phyloP scores from a whole-genome alignment of 345 rosid genomes.

The Odontarrhena argentea region DNA sequence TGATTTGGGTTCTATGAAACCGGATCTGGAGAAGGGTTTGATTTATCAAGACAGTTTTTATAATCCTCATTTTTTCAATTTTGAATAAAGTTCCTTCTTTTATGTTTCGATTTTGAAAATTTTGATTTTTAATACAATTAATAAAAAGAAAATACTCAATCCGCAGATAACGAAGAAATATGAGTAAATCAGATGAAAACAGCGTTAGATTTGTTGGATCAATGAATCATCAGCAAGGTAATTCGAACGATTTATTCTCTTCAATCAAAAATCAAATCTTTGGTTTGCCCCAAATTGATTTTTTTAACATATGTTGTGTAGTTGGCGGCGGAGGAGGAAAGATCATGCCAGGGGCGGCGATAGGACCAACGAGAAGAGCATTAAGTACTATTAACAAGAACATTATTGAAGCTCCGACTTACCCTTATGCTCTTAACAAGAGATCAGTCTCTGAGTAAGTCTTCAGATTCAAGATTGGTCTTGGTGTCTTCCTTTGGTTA shows the following conservation, averaged over 20 bases:
- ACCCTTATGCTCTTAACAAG: constrained; percentile 70
- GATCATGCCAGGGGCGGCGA: constrained; percentile 42
- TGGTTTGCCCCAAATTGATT: constrained; percentile 19
- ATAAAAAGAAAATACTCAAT: constrained; percentile 16
- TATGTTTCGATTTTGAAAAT: constrained; percentile 19
- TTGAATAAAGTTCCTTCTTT: constrained; percentile 5
- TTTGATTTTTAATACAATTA: constrained; percentile 1
- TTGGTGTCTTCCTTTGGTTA: not conserved
- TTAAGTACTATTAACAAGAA: constrained; percentile 68
- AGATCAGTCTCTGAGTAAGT: constrained; percentile 66
- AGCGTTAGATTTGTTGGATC: constrained; percentile 58
- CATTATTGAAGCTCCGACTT: constrained; percentile 53
- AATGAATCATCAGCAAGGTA: constrained; percentile 49
- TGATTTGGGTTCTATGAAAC: constrained; percentile 38
- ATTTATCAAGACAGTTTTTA: constrained; percentile 1
- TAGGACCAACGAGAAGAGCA: constrained; percentile 67
- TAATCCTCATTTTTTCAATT: not conserved
- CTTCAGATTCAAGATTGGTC: not conserved
- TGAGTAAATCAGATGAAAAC: constrained; percentile 81
- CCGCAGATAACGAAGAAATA: constrained; percentile 38
- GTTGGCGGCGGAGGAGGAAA: constrained; percentile 53
- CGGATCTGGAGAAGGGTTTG: constrained; percentile 29
- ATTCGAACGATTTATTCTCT: constrained; percentile 13
- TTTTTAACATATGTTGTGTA: constrained; percentile 25
- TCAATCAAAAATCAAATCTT: constrained; percentile 5